These are phyloP conservation scores for Exobasidium rhododendri DNA, from an alignment of 1,284 basidiomycete species.

Conservation along the genomic window DNA sequence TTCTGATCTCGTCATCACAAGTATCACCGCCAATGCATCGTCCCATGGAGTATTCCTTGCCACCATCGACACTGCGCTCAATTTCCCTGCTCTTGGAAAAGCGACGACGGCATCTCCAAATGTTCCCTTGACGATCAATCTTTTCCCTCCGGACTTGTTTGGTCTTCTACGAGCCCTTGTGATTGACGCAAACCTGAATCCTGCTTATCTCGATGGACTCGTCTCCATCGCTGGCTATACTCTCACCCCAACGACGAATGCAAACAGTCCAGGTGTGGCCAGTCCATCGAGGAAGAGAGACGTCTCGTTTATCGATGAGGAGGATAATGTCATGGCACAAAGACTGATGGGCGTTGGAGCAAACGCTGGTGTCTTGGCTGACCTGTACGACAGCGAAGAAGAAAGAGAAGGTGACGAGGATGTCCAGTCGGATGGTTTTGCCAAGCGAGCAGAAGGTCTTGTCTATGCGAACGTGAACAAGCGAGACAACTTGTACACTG, in stretches of 20 bases:
- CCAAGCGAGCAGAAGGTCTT: neutral
- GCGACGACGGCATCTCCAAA: conserved; percentile 64
- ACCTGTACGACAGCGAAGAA: conserved; percentile 22
- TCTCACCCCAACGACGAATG: conserved; percentile 58
- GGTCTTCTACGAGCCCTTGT: conserved; percentile 68
- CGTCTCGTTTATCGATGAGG: conserved; percentile 28
- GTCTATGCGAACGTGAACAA: conserved; percentile 30
- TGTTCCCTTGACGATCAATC: conserved; percentile 67
- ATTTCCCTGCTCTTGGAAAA: conserved; percentile 63
- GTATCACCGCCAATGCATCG: conserved; percentile 66
- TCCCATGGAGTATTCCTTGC: conserved; percentile 68
- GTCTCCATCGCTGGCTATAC: conserved; percentile 69
- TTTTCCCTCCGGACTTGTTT: conserved; percentile 70
- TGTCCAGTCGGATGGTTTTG: conserved; percentile 51
- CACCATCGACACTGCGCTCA: conserved; percentile 63
- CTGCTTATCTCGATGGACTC: conserved; percentile 67
- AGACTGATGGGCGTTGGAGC: conserved; percentile 34
- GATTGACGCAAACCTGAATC: conserved; percentile 65
- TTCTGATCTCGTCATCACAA: conserved; percentile 63
- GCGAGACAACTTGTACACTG: conserved; percentile 56
- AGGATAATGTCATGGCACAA: conserved; percentile 36
- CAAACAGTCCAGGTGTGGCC: neutral
- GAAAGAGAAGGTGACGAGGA: conserved; percentile 28
- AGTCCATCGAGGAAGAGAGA: conserved; percentile 3
- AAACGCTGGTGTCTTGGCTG: conserved; percentile 52